Percentiles rank a stretch among this genome's conserved stretches.
phyloP scores from a whole-genome alignment of 2,329 filamentous ascomycete species.

The Bipolaris zeicola region DNA sequence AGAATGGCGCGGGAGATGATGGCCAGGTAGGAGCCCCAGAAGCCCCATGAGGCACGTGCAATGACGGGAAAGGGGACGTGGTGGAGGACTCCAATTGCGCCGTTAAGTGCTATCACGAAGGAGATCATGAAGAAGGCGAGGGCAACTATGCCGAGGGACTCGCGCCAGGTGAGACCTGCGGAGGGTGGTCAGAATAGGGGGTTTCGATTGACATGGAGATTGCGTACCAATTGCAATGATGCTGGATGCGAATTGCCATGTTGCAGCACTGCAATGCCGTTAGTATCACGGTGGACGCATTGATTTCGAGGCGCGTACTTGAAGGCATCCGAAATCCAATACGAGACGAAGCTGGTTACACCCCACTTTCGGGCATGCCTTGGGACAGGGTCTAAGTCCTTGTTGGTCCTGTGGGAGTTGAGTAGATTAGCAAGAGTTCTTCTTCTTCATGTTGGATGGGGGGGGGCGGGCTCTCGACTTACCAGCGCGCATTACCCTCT shows the following conservation, averaged over 20 bases:
- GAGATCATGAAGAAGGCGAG: slow-evolving; percentile 60
- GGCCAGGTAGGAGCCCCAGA: slow-evolving; percentile 62
- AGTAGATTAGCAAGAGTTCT: background rate
- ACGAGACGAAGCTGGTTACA: slow-evolving; percentile 54
- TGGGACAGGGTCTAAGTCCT: slow-evolving; percentile 58
- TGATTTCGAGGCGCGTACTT: slow-evolving; percentile 41
- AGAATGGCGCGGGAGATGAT: slow-evolving; percentile 61
- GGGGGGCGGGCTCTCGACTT: slow-evolving; percentile 1
- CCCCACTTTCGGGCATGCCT: slow-evolving; percentile 54
- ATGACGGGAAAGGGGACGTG: slow-evolving; percentile 64
- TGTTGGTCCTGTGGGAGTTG: slow-evolving; percentile 48
- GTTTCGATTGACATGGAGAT: background rate
- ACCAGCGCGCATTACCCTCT: slow-evolving; percentile 47
- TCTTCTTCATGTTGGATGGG: background rate
- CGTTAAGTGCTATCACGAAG: slow-evolving; percentile 66
- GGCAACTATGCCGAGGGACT: slow-evolving; percentile 60
- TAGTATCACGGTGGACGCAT: background rate
- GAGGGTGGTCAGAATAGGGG: background rate
- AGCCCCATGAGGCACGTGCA: slow-evolving; percentile 60
- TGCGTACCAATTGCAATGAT: slow-evolving; percentile 47
- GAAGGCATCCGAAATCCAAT: slow-evolving; percentile 60
- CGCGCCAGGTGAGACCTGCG: slow-evolving; percentile 59
- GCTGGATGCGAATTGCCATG: slow-evolving; percentile 57
- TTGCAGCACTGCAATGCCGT: slow-evolving; percentile 48
- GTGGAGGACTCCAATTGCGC: slow-evolving; percentile 55